A percentile compares a stretch with the other conserved stretches of the same genome.
These are phyloP conservation scores for Arthrobotrys megalospora DNA, from an alignment of 2,329 filamentous ascomycete species.

Conservation along the genomic window DNA sequence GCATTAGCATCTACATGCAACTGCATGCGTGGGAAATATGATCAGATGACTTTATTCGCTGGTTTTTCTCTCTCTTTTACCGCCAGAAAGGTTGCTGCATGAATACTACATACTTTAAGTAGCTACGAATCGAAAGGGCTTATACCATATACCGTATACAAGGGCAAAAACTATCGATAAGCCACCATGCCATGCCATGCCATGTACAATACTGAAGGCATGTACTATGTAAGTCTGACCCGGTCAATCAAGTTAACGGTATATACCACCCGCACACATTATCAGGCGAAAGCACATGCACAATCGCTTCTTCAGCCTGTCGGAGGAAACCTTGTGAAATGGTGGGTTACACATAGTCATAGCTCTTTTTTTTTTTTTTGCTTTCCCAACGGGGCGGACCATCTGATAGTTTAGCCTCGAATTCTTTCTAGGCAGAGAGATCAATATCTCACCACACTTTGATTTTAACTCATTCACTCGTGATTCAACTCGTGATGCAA, in stretches of 20 bases:
- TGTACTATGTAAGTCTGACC: background rate
- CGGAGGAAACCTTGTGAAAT: constrained; percentile 5
- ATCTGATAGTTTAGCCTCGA: background rate
- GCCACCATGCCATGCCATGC: constrained; percentile 3
- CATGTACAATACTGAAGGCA: background rate
- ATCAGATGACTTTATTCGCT: constrained; percentile 35
- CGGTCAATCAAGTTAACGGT: background rate
- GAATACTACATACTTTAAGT: too few species aligned
- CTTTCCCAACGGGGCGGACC: constrained; percentile 11
- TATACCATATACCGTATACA: too few species aligned
- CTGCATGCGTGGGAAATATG: constrained; percentile 39
- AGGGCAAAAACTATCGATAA: too few species aligned
- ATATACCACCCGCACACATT: background rate
- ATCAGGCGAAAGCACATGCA: background rate
- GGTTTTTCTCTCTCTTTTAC: background rate
- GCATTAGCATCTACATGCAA: constrained; percentile 9
- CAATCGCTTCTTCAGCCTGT: constrained; percentile 23
- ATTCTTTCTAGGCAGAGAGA: background rate
- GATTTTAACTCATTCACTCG: background rate
- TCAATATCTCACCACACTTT: background rate
- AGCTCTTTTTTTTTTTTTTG: too few species aligned
- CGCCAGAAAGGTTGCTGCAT: too few species aligned
- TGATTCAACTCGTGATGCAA: constrained; percentile 4
- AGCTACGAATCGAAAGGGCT: too few species aligned
- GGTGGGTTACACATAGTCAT: constrained; percentile 16